A percentile compares a stretch with the other conserved stretches of the same genome.
phyloP scores from a whole-genome alignment of 176 grass and related monocot genomes.

The Eragrostis curvula region DNA sequence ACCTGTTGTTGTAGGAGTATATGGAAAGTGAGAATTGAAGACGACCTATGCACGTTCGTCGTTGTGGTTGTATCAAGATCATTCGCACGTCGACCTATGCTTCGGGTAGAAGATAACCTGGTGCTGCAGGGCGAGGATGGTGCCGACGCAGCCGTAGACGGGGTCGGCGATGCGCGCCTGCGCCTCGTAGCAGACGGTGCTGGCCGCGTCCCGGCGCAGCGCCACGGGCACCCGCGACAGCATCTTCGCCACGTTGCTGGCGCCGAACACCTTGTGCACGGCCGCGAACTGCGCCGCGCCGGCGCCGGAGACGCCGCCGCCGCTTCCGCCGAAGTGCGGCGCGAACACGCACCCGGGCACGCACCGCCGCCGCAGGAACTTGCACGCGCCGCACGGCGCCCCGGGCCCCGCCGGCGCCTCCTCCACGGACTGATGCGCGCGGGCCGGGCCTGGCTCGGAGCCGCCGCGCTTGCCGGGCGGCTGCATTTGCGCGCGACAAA shows the following conservation, averaged over 20 bases:
- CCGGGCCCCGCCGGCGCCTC: constrained; percentile 18
- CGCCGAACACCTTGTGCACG: constrained; percentile 80
- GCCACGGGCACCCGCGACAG: constrained; percentile 58
- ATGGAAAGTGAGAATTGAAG: neutral
- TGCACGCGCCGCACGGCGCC: constrained; percentile 85
- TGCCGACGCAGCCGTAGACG: constrained; percentile 81
- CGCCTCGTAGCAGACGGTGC: constrained; percentile 83
- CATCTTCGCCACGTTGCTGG: constrained; percentile 90
- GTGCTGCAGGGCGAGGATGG: constrained; percentile 77
- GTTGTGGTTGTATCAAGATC: neutral
- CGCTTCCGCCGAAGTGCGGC: constrained; percentile 61
- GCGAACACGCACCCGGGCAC: constrained; percentile 70
- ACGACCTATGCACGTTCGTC: neutral
- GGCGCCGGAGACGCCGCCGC: constrained; percentile 13
- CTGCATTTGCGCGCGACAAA: constrained; percentile 31
- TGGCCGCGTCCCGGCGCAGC: constrained; percentile 55
- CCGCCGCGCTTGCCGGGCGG: constrained; percentile 32
- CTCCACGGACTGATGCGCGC: neutral
- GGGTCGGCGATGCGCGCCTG: constrained; percentile 81
- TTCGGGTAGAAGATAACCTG: constrained; percentile 45
- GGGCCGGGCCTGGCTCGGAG: neutral
- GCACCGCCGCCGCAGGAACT: constrained; percentile 92
- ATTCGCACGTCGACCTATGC: too few species aligned
- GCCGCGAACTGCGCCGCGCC: constrained; percentile 65
- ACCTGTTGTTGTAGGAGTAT: constrained; percentile 39